Evolutionary conservation across 2,329 filamentous ascomycete species (phyloP), one percentile per base, ranked within the genome.

Genomic region (Aspergillus sp.): DNA sequence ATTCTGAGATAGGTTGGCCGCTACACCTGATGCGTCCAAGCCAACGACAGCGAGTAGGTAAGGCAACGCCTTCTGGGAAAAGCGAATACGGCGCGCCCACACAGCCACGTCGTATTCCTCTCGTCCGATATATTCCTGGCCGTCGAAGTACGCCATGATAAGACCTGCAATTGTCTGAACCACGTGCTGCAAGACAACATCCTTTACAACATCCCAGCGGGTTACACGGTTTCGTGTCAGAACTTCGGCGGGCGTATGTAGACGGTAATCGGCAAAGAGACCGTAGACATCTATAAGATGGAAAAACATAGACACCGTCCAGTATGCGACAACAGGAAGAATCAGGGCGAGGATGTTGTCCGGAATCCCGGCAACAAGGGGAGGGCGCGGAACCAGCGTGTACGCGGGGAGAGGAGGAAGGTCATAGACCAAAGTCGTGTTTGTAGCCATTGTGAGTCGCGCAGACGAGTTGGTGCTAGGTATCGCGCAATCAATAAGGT

Each of bases 241-340:
- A 65, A 98, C 90, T 78, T 98, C 94, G 56, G 92, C 93, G 15
- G 95, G 95, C 0, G 95, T 98, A 80, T 99, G 95, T 47, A 99
- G 84, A 65, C 95, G 90, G 80, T 98, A 97, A 71, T 96, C 87
- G 19, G 93, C 89, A 76, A 94, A 96, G 43, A 94, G 81, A 76
- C 97, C 92, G 79, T 89, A 89, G 61, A 88, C 82, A 79, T 99
- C 95, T 72, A 98, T 88, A 69, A 89, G 74, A 82, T 98, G 94
- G 81, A 96, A 99, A 74, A 94, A 80, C 75, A 91, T 79, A 22
- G 94, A 98, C 34, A 96, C 80, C 23, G 81, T 79, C 95, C 95
- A 99, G 84, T 99, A 99, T 61, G 90, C 91, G 70, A 92, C 75
- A 63, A 97, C 85, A 31, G 93, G 93, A 15, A 91, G 81, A 51